Evolutionary conservation across 1,284 basidiomycete genomes (phyloP).

Genomic region (Naganishia albida): DNA sequence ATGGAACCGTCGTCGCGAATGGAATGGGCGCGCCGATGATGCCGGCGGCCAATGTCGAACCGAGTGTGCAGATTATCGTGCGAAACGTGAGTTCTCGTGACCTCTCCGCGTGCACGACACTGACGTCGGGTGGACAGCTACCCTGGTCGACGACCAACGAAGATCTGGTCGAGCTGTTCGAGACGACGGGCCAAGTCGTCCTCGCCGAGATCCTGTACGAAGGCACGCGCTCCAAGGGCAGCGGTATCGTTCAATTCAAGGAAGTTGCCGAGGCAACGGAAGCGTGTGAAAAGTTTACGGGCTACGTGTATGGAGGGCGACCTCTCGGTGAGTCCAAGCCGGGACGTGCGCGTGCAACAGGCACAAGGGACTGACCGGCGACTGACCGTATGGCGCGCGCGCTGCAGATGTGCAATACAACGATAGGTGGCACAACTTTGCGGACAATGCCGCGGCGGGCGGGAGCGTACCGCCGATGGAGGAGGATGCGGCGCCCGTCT

Average conservation of each 20-base stretch:
- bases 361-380: neutral
- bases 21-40: conserved; percentile 39
- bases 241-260: conserved; percentile 93
- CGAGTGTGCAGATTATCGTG: conserved; percentile 95
- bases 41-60: conserved; percentile 60
- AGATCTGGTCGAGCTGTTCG: conserved; percentile 95
- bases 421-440: conserved; percentile 87
- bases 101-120: neutral
- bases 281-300: conserved; percentile 89
- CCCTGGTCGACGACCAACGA: conserved; percentile 99
- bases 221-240: conserved; percentile 84
- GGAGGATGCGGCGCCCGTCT: neutral
- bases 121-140: conserved; percentile 59
- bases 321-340: conserved; percentile 65
- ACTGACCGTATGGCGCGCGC: too few species aligned
- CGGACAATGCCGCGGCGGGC: conserved; percentile 65
- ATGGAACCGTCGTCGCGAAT: conserved; percentile 39
- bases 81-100: conserved; percentile 72
- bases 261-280: conserved; percentile 85
- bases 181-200: conserved; percentile 93
- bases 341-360: neutral
- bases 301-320: conserved; percentile 85
- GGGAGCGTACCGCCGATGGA: conserved; percentile 19
- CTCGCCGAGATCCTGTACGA: conserved; percentile 92
- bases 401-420: conserved; percentile 80